Evolutionary conservation across 108 stramenopile species (phyloP).

Genomic region (Nitzschia sp.): DNA sequence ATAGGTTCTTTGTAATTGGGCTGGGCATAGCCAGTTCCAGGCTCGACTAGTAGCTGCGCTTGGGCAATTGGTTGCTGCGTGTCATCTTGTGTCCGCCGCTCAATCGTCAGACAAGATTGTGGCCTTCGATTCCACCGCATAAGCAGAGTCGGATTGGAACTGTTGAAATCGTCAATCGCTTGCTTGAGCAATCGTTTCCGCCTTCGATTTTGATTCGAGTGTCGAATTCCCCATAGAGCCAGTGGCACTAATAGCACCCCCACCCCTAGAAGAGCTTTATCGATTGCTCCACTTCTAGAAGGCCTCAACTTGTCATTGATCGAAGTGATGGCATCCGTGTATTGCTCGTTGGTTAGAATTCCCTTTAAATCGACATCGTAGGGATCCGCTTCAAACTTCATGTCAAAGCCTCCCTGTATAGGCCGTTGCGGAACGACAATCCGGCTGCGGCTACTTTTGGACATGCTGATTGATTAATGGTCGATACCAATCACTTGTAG

Average conservation of each 20-base stretch:
- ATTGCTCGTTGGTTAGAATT: slow-evolving; percentile 57
- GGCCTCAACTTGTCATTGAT: slow-evolving; percentile 58
- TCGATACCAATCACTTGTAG: neutral
- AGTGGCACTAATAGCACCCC: slow-evolving; percentile 67
- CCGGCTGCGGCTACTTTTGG: slow-evolving; percentile 3
- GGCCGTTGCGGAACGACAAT: slow-evolving; percentile 41
- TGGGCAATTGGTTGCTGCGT: neutral
- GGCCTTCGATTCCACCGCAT: slow-evolving; percentile 52
- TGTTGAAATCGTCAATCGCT: slow-evolving; percentile 69
- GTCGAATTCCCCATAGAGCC: slow-evolving; percentile 72
- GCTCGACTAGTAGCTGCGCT: neutral
- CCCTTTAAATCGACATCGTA: slow-evolving; percentile 43
- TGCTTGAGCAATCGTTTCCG: slow-evolving; percentile 48
- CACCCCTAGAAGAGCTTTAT: slow-evolving; percentile 52
- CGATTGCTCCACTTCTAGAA: slow-evolving; percentile 49
- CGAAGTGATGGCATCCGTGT: slow-evolving; percentile 47
- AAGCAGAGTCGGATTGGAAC: slow-evolving; percentile 23
- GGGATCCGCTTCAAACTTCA: slow-evolving; percentile 55
- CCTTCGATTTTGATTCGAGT: slow-evolving; percentile 49
- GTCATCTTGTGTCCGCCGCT: slow-evolving; percentile 15
- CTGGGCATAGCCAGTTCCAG: neutral
- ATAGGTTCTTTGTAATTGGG: no score
- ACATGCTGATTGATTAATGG: no score
- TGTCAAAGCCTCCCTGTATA: slow-evolving; percentile 42
- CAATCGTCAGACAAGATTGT: slow-evolving; percentile 34